phyloP scores from a whole-genome alignment of 164 flowering plant genomes.

The Buxus sempervirens region DNA sequence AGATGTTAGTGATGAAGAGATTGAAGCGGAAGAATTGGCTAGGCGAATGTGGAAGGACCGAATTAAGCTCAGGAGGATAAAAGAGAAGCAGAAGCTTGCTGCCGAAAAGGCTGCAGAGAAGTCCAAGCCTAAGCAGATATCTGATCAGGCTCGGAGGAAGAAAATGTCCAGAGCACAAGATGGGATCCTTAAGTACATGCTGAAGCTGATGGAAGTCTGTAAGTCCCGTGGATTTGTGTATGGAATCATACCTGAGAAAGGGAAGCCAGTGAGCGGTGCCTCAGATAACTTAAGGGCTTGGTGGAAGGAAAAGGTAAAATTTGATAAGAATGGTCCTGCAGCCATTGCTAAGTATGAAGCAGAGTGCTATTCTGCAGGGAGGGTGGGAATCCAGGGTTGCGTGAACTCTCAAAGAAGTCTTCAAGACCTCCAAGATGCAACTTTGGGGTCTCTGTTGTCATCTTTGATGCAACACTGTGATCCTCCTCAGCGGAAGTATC shows the following conservation, averaged over 20 bases:
- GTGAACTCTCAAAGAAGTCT: slow-evolving; percentile 38
- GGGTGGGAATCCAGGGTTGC: slow-evolving; percentile 12
- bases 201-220: slow-evolving; percentile 75
- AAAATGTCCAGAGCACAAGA: slow-evolving; percentile 73
- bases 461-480: slow-evolving; percentile 63
- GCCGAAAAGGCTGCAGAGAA: slow-evolving; percentile 47
- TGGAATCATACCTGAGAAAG: slow-evolving; percentile 64
- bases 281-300: slow-evolving; percentile 63
- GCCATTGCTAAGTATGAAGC: slow-evolving; percentile 53
- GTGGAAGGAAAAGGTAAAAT: slow-evolving; percentile 69
- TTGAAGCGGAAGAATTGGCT: slow-evolving; percentile 38
- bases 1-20: slow-evolving; percentile 49
- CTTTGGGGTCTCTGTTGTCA: slow-evolving; percentile 53
- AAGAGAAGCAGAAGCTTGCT: slow-evolving; percentile 49
- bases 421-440: slow-evolving; percentile 67
- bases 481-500: slow-evolving; percentile 56
- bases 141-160: slow-evolving; percentile 62
- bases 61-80: slow-evolving; percentile 34
- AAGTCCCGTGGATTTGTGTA: slow-evolving; percentile 65
- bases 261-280: slow-evolving; percentile 60
- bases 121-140: slow-evolving; percentile 46
- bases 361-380: slow-evolving; percentile 20
- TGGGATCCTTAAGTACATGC: slow-evolving; percentile 67
- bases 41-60: slow-evolving; percentile 50
- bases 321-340: slow-evolving; percentile 61